phyloP scores from a whole-genome alignment of 1,139 yeast species.

The Magnusiomyces clavatus region DNA sequence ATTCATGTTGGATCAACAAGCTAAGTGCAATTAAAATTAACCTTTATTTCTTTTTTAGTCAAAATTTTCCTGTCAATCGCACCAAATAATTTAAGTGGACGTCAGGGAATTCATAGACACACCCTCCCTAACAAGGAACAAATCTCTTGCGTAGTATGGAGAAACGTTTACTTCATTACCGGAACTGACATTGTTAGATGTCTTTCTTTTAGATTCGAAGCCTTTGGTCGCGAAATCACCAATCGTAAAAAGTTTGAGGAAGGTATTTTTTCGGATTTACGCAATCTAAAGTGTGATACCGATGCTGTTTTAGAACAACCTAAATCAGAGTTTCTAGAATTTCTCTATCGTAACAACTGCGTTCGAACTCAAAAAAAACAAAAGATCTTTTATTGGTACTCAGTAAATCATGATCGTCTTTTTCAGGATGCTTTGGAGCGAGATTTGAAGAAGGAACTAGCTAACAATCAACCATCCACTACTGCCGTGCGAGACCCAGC shows the following conservation, averaged over 20 bases:
- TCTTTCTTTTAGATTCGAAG: slow-evolving; percentile 79
- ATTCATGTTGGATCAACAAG: not conserved
- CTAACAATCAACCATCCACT: slow-evolving; percentile 32
- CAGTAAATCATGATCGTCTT: slow-evolving; percentile 87
- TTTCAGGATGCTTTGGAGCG: slow-evolving; percentile 93
- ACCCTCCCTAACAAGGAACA: slow-evolving; percentile 82
- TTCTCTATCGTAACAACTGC: slow-evolving; percentile 78
- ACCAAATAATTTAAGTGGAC: slow-evolving; percentile 11
- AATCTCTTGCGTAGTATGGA: slow-evolving; percentile 90
- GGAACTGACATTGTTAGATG: slow-evolving; percentile 96
- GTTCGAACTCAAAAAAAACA: slow-evolving; percentile 93
- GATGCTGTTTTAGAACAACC: slow-evolving; percentile 90
- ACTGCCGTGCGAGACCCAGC: slow-evolving; percentile 39
- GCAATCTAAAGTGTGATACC: slow-evolving; percentile 78
- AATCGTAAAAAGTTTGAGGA: slow-evolving; percentile 95
- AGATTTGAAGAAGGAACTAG: slow-evolving; percentile 70
- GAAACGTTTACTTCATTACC: slow-evolving; percentile 79
- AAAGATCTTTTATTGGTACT: slow-evolving; percentile 94
- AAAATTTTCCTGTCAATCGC: slow-evolving; percentile 14
- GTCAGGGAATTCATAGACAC: slow-evolving; percentile 26
- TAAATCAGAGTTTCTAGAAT: slow-evolving; percentile 75
- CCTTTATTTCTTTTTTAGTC: slow-evolving; percentile 1
- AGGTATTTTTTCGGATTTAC: slow-evolving; percentile 85
- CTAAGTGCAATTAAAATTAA: not conserved
- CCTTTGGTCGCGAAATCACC: slow-evolving; percentile 76